A percentile compares a stretch with the other conserved stretches of the same genome.
phyloP scores from a whole-genome alignment of 2,329 filamentous ascomycete genomes.

The Aspergillus tubingensis region DNA sequence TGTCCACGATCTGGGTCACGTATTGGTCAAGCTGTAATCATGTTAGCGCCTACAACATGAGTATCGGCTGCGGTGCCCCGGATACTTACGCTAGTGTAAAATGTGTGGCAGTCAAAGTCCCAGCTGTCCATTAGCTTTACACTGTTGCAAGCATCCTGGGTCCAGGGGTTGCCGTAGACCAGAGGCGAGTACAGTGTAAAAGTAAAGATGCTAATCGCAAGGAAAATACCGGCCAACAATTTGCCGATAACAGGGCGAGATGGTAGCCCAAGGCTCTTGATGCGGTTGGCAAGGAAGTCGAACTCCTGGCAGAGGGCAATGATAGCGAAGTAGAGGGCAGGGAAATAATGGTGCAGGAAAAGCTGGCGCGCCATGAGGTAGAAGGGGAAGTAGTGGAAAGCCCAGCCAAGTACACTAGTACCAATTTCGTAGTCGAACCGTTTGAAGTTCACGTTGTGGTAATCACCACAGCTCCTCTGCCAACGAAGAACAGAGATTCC shows the following conservation, averaged over 20 bases:
- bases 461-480: slow-evolving; percentile 92
- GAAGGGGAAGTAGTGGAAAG: slow-evolving; percentile 98
- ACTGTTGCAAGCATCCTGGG: slow-evolving; percentile 78
- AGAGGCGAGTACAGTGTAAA: slow-evolving; percentile 88
- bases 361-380: slow-evolving; percentile 97
- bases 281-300: slow-evolving; percentile 77
- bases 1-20: slow-evolving; percentile 32
- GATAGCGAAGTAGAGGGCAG: slow-evolving; percentile 92
- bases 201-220: slow-evolving; percentile 71
- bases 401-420: slow-evolving; percentile 87
- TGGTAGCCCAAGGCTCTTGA: slow-evolving; percentile 67
- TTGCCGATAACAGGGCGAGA: slow-evolving; percentile 74
- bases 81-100: slow-evolving; percentile 77
- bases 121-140: slow-evolving; percentile 86
- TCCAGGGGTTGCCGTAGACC: slow-evolving; percentile 93
- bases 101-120: slow-evolving; percentile 99
- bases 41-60: slow-evolving; percentile 30
- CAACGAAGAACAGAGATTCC: slow-evolving; percentile 83
- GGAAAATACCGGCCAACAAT: slow-evolving; percentile 70
- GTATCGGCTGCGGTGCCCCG: slow-evolving; percentile 33
- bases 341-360: slow-evolving; percentile 98
- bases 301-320: slow-evolving; percentile 85
- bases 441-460: slow-evolving; percentile 79
- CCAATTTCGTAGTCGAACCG: slow-evolving; percentile 98
- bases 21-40: slow-evolving; percentile 41